Evolutionary conservation across 164 flowering plant species (phyloP).

Genomic region (Magnolia sinica): DNA sequence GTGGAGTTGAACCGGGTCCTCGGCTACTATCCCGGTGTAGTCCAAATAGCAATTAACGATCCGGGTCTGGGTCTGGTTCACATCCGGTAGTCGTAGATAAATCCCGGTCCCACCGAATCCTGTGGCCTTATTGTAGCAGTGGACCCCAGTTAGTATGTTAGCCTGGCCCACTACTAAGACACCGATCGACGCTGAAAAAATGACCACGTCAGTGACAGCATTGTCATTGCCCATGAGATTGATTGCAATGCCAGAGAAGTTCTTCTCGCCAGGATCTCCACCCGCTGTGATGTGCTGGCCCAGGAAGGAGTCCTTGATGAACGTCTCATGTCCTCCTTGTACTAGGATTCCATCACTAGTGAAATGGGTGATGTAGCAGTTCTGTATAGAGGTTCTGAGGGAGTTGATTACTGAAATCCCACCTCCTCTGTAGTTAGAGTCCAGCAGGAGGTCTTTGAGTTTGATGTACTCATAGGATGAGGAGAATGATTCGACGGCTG

Average conservation of each 20-base stretch:
- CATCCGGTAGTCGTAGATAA: conserved; percentile 51
- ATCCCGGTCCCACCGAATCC: conserved; percentile 91
- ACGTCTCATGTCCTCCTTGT: conserved; percentile 73
- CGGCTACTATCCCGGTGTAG: conserved; percentile 84
- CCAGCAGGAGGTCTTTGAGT: conserved; percentile 61
- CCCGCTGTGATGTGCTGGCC: conserved; percentile 93
- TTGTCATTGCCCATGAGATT: conserved; percentile 69
- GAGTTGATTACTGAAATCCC: conserved; percentile 62
- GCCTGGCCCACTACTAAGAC: conserved; percentile 71
- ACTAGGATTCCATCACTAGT: conserved; percentile 53
- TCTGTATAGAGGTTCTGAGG: conserved; percentile 67
- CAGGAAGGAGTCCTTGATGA: conserved; percentile 66
- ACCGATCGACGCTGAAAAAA: conserved; percentile 70
- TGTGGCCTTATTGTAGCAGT: conserved; percentile 91
- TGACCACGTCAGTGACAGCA: conserved; percentile 70
- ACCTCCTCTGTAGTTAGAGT: conserved; percentile 68
- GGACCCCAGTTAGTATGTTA: conserved; percentile 70
- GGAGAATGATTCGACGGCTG: conserved; percentile 1
- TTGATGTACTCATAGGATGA: conserved; percentile 61
- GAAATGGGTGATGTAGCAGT: conserved; percentile 82
- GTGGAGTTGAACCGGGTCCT: conserved; percentile 83
- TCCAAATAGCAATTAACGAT: conserved; percentile 79
- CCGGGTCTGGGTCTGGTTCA: conserved; percentile 81
- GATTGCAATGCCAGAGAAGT: conserved; percentile 71
- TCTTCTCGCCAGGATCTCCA: conserved; percentile 49